Base-by-base conservation (phyloP, 2,329 filamentous ascomycete species). In the Teratosphaeria gauchensis region DNA sequence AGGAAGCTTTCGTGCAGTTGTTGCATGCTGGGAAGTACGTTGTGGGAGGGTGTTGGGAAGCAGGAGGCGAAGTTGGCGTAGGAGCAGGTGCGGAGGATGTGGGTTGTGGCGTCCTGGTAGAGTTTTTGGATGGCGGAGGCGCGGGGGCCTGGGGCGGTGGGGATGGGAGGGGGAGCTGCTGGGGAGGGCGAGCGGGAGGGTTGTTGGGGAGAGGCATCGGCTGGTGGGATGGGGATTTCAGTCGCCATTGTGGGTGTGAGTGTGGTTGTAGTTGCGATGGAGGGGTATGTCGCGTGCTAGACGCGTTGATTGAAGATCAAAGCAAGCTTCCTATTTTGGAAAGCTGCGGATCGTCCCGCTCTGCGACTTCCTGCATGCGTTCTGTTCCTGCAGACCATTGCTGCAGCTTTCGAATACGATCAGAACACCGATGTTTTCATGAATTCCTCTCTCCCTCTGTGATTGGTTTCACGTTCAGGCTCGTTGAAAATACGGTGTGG, bases 11-110 rank as follows among this genome's bases (percentile, higher is more conserved):
- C 75, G 73, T 83, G 82, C 24, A 87, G 74, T 3, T 76, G 75
- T 65, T 83, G 79, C 59, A 87, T 67, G 51, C 78, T 78, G 30
- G 78, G 79, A 1, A 82, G 80, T 11, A 81, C 81, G 65, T 84
- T 76, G 65, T 76, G 74, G 19, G 83, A 81, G 1, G 83, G 80
- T 0, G 84, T 87, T 0, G 84, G 84, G 63, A 86, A 86, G 65
- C 84, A 87, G 28, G 81, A 74, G 0, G 82, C 77, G 68, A 86
- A 87, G 65, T 85, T 85, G 54, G 76, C 74, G 68, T 84, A 81
- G 9, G 78, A 82, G 70, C 82, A 84, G 56, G 82, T 82, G 62
- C 81, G 80, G n/a, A 86, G 70, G 0, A 84, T 82, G 61, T 83
- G 80, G 11, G 78, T 76, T 24, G 85, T 76, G 16, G 84, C 83